Base-by-base conservation (phyloP, 2,329 filamentous ascomycete genomes). In the Dryadomyces sulphureus region DNA sequence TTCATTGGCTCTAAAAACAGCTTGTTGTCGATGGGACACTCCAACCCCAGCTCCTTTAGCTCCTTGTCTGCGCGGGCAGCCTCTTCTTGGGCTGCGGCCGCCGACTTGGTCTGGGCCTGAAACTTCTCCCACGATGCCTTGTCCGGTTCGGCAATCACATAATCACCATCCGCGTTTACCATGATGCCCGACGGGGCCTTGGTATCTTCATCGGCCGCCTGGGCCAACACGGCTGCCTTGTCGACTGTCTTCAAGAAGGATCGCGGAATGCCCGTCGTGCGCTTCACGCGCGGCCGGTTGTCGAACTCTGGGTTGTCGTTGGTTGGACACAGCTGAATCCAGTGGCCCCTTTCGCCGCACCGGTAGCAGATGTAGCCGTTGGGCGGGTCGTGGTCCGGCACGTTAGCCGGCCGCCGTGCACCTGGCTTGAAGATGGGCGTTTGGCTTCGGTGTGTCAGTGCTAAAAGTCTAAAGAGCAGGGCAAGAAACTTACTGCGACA, bases 1-100 rank as follows among this genome's bases (percentile, higher is more conserved):
- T 94, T 94, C 75, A 93, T 92, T 75, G 92, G 90, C 64, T 95
- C 87, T 79, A 93, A 81, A 69, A 96, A 95, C 76, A 94, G 82
- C 66, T 86, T 89, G 68, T 93, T 93, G 79, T 96, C 92, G 73
- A 96, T 84, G 54, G 88, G 76, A 72, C 92, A 98, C 65, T 92
- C 83, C 60, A 98, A 71, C 54, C 90, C 90, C 58, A 77, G 81
- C 63, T 92, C 84, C 66, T 87, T 82, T 56, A 94, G 69, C 62
- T 90, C 87, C 69, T 92, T 89, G 68, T 85, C 84, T 59, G 80
- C 85, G 55, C 81, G 75, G 53, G 79, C 77, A 45, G 79, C 79
- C 49, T 79, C 81, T 61, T 90, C 86, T 62, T 88, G 79, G 47
- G 87, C 81, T 36, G 86, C 83, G 41, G 86, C 85, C 48, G 86